Evolutionary conservation across 2,329 filamentous ascomycete species (phyloP).

Genomic region (Ascochyta clinopodiicola): DNA sequence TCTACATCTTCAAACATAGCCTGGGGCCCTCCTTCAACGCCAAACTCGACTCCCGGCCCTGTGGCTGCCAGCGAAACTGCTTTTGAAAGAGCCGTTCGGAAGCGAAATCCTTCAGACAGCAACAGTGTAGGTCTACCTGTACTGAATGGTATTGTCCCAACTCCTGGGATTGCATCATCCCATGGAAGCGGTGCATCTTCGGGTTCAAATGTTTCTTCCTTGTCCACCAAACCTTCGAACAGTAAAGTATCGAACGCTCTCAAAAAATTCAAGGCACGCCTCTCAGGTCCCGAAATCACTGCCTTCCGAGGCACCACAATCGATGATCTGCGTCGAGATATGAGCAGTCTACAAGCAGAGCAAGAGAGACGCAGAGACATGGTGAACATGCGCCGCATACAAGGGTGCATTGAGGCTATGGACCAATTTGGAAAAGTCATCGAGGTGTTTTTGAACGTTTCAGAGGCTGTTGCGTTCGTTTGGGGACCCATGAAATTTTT

Average conservation of each 20-base stretch:
- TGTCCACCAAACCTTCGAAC: background rate
- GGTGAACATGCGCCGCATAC: constrained; percentile 27
- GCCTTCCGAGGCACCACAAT: constrained; percentile 26
- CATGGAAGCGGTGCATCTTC: background rate
- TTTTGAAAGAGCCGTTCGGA: background rate
- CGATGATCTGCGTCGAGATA: constrained; percentile 19
- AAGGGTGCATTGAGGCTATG: constrained; percentile 43
- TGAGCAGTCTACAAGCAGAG: constrained; percentile 22
- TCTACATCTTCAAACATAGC: constrained; percentile 7
- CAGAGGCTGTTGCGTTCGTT: constrained; percentile 41
- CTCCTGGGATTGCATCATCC: background rate
- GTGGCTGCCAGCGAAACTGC: background rate
- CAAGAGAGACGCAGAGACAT: constrained; percentile 23
- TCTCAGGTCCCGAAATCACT: constrained; percentile 20
- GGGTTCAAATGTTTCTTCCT: background rate
- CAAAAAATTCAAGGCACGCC: constrained; percentile 19
- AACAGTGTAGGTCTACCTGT: background rate
- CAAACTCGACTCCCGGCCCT: background rate
- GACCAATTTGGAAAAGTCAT: constrained; percentile 47
- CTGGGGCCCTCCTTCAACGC: constrained; percentile 3
- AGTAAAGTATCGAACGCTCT: constrained; percentile 10
- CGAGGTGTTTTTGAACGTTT: constrained; percentile 46
- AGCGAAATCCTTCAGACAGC: background rate
- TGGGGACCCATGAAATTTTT: constrained; percentile 50
- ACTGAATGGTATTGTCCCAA: background rate